Conservation (phyloP, 139 green algal genomes). For the Picochlorum sp. region DNA sequence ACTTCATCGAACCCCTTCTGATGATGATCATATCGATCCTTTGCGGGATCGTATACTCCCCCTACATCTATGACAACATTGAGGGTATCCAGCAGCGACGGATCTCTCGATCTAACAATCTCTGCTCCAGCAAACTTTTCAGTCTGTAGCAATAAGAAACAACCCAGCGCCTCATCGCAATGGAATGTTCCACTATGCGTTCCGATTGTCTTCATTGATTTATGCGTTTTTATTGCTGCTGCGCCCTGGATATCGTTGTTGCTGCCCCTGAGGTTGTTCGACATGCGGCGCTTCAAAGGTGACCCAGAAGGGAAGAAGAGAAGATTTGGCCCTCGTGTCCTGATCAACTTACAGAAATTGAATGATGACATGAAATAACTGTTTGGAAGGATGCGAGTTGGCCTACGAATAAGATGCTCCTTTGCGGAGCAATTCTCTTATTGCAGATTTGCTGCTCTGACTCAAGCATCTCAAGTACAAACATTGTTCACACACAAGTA, state of each 20-base stretch:
- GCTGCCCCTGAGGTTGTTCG: background rate
- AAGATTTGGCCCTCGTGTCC: no score
- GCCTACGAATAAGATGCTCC: no score
- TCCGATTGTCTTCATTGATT: slow-evolving; percentile 44
- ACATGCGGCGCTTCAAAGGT: background rate
- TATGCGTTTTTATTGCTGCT: background rate
- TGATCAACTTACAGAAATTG: no score
- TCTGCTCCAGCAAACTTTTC: slow-evolving; percentile 41
- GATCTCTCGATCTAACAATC: slow-evolving; percentile 67
- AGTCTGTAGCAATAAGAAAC: slow-evolving; percentile 72
- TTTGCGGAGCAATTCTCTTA: no score
- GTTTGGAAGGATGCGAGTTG: no score
- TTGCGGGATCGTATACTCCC: slow-evolving; percentile 66
- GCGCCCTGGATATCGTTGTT: background rate
- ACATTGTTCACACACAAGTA: no score
- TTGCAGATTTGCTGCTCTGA: no score
- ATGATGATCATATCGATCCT: slow-evolving; percentile 76
- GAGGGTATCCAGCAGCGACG: slow-evolving; percentile 58
- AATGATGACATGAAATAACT: no score
- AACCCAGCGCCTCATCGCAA: slow-evolving; percentile 94
- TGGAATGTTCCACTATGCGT: slow-evolving; percentile 94
- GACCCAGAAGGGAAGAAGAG: background rate
- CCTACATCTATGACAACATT: slow-evolving; percentile 92
- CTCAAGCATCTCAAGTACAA: no score
- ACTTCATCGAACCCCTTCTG: slow-evolving; percentile 77